phyloP scores from a whole-genome alignment of 2,329 filamentous ascomycete genomes.

The Nothophaeocryptopus gaeumannii region DNA sequence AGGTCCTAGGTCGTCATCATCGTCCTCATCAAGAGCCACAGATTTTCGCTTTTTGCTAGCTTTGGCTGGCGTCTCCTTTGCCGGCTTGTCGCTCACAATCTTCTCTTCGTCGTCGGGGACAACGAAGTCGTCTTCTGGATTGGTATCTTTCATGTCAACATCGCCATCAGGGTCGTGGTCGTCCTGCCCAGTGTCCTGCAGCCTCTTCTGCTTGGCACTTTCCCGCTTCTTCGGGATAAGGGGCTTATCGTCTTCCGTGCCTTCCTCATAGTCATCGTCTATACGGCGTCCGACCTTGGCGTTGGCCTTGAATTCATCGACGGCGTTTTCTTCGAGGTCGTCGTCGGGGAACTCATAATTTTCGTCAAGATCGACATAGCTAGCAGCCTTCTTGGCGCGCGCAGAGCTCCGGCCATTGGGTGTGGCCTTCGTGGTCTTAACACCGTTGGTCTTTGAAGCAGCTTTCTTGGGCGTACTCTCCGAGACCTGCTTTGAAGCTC shows the following conservation, averaged over 20 bases:
- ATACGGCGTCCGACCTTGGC: conserved; percentile 54
- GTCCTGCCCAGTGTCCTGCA: conserved; percentile 38
- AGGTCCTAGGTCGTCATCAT: conserved; percentile 48
- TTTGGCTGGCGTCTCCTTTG: conserved; percentile 35
- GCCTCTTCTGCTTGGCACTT: conserved; percentile 30
- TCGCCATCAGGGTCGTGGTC: conserved; percentile 45
- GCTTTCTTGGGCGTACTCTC: conserved; percentile 41
- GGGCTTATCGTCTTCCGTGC: conserved; percentile 65
- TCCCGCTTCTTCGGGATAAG: conserved; percentile 48
- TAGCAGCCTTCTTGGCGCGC: conserved; percentile 43
- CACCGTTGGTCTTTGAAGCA: conserved; percentile 32
- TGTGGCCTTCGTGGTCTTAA: conserved; percentile 35
- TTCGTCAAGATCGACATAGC: conserved; percentile 36
- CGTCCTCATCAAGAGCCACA: conserved; percentile 54
- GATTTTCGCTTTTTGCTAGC: conserved; percentile 56
- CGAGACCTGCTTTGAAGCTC: conserved; percentile 8
- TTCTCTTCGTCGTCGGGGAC: conserved; percentile 45
- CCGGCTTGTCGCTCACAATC: conserved; percentile 40
- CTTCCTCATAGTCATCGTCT: conserved; percentile 71
- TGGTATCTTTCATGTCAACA: conserved; percentile 54
- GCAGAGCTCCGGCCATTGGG: conserved; percentile 38
- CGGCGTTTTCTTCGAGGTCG: conserved; percentile 54
- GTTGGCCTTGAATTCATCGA: conserved; percentile 80
- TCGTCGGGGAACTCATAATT: conserved; percentile 39
- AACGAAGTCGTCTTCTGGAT: conserved; percentile 46